Evolutionary conservation across 306 rosid genomes (phyloP).

Genomic region (Sesbania bispinosa): DNA sequence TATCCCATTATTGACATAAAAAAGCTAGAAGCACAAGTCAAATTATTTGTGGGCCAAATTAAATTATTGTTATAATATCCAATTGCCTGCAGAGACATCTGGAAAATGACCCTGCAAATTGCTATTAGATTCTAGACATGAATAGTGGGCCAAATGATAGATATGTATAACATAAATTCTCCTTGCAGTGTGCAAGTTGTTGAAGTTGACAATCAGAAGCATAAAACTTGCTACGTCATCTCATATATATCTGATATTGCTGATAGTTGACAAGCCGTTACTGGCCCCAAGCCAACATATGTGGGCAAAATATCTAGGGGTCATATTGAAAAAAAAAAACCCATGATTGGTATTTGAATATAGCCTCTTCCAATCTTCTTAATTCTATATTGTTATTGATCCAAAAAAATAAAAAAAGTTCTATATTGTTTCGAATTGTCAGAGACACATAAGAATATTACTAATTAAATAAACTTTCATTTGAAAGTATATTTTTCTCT

Average conservation of each 20-base stretch:
- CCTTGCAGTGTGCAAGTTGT: neutral
- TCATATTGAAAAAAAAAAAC: too few species aligned
- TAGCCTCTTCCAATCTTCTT: too few species aligned
- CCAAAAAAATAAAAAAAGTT: too few species aligned
- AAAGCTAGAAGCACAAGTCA: constrained; percentile 6
- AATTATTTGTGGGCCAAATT: constrained; percentile 23
- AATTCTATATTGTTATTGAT: too few species aligned
- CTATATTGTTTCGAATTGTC: too few species aligned
- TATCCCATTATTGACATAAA: neutral
- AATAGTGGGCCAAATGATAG: neutral
- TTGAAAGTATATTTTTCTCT: too few species aligned
- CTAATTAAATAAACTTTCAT: too few species aligned
- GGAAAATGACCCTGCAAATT: constrained; percentile 23
- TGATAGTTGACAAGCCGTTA: neutral
- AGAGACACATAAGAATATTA: too few species aligned
- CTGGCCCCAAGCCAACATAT: neutral
- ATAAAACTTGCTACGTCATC: neutral
- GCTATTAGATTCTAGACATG: constrained; percentile 23
- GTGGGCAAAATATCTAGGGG: neutral
- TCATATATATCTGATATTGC: too few species aligned
- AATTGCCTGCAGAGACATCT: neutral
- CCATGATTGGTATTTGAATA: too few species aligned
- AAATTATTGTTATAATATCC: constrained; percentile 1
- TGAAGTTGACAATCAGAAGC: constrained; percentile 6
- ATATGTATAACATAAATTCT: constrained; percentile 11